Conservation (phyloP, 2,329 filamentous ascomycete genomes). For the Pleomassaria siparia region DNA sequence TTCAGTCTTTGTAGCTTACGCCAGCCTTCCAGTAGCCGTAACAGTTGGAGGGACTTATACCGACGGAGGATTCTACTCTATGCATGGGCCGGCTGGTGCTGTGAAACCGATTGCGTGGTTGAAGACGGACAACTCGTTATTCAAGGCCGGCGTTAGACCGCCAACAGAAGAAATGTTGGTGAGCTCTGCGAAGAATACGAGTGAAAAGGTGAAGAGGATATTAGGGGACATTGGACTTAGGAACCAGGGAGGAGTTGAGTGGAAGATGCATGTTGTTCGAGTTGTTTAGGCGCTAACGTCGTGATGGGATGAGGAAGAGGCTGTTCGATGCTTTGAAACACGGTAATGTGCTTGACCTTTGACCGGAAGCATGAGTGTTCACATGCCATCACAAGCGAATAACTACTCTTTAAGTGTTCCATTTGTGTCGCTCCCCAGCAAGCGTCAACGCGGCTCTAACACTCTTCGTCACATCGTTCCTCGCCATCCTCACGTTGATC, state of each 20-base stretch:
- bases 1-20: slow-evolving; percentile 2
- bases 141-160: slow-evolving; percentile 1
- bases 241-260: neutral
- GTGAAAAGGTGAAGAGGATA: slow-evolving; percentile 5
- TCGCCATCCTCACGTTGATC: slow-evolving; percentile 46
- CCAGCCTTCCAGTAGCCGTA: slow-evolving; percentile 4
- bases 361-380: no score
- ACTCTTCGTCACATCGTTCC: slow-evolving; percentile 36
- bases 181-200: slow-evolving; percentile 6
- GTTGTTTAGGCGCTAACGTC: neutral
- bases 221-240: slow-evolving; percentile 1
- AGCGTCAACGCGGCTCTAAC: slow-evolving; percentile 12
- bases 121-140: slow-evolving; percentile 8
- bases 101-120: slow-evolving; percentile 10
- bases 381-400: no score
- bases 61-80: slow-evolving; percentile 6
- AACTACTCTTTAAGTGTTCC: no score
- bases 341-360: no score
- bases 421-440: slow-evolving; percentile 7
- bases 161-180: neutral
- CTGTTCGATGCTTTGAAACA: no score
- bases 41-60: slow-evolving; percentile 7
- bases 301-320: no score
- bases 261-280: neutral
- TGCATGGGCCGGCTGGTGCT: slow-evolving; percentile 6